Evolutionary conservation across 2,329 filamentous ascomycete species (phyloP).

Genomic region (Ustulina deusta): DNA sequence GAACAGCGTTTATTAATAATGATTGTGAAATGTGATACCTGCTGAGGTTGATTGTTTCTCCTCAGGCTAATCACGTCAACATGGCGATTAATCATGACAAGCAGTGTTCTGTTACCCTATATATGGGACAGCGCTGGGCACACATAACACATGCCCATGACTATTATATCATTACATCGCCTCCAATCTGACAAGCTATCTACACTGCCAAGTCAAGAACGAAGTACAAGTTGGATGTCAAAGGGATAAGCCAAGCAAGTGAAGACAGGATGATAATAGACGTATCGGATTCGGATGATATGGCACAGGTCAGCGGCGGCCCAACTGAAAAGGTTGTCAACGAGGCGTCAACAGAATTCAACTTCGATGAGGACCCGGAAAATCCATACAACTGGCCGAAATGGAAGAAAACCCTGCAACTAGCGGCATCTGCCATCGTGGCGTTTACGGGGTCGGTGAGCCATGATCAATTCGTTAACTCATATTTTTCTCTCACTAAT

Average conservation of each 20-base stretch:
- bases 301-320: background rate
- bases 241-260: background rate
- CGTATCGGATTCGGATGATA: slow-evolving; percentile 24
- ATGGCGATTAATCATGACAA: slow-evolving; percentile 15
- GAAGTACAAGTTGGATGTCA: background rate
- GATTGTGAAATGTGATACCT: background rate
- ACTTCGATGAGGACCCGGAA: slow-evolving; percentile 56
- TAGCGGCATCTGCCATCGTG: slow-evolving; percentile 54
- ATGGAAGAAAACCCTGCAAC: slow-evolving; percentile 56
- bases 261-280: slow-evolving; percentile 9
- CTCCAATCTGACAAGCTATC: background rate
- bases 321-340: background rate
- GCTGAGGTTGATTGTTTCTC: background rate
- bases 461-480: background rate
- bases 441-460: slow-evolving; percentile 57
- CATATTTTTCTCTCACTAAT: slow-evolving; percentile 13
- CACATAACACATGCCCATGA: background rate
- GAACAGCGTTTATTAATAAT: background rate
- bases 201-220: background rate
- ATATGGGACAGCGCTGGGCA: background rate
- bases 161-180: background rate
- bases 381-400: slow-evolving; percentile 66
- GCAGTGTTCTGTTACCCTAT: background rate
- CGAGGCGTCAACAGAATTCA: slow-evolving; percentile 25
- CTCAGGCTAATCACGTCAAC: background rate